Percentiles rank a stretch among this genome's conserved stretches.
phyloP scores from a whole-genome alignment of 164 flowering plant species.

The Platanus orientalis region DNA sequence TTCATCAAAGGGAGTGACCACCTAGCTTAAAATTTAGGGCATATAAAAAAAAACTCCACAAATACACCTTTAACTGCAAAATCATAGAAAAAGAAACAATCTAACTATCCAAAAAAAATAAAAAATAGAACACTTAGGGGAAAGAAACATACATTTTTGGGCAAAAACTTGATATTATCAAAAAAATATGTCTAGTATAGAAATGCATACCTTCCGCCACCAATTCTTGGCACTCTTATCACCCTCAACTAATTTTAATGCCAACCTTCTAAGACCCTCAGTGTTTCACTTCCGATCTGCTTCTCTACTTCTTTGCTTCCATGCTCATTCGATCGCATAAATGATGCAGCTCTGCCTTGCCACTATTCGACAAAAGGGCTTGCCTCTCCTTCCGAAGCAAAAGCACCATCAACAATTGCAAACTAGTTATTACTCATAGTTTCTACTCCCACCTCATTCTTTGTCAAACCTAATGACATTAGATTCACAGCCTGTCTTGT shows the following conservation, averaged over 20 bases:
- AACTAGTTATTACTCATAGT: conserved; percentile 25
- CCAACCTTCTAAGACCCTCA: conserved; percentile 67
- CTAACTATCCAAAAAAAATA: not conserved
- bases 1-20: too few relatives aligned
- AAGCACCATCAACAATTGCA: conserved; percentile 8
- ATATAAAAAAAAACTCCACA: too few relatives aligned
- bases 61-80: too few relatives aligned
- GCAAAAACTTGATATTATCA: not conserved
- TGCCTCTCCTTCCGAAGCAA: conserved; percentile 26
- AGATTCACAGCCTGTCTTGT: conserved; percentile 51
- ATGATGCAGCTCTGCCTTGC: conserved; percentile 70
- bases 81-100: too few relatives aligned
- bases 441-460: conserved; percentile 15
- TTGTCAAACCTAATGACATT: conserved; percentile 23
- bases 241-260: conserved; percentile 73
- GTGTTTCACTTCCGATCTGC: conserved; percentile 81
- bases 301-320: conserved; percentile 38
- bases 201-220: conserved; percentile 76
- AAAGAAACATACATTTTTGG: too few relatives aligned
- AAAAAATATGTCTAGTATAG: not conserved
- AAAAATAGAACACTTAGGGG: too few relatives aligned
- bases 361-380: conserved; percentile 89
- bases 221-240: conserved; percentile 74
- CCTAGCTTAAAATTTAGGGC: too few relatives aligned
- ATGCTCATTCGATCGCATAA: conserved; percentile 87